Base-by-base conservation (phyloP, 805 yeast genomes). In the Komagataella ulmi region DNA sequence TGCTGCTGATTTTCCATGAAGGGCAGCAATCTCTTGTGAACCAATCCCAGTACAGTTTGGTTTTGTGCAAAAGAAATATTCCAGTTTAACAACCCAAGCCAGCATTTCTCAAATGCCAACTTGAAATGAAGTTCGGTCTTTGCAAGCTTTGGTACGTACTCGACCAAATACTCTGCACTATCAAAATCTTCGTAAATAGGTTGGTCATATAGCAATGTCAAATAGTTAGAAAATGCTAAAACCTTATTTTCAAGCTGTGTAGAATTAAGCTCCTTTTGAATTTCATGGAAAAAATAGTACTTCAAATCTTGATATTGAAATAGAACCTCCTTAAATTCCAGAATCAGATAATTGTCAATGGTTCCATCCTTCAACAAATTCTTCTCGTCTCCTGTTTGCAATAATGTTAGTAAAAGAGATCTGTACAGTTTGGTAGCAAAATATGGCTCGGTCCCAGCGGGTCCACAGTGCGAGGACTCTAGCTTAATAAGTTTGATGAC, bases 1-100 rank as follows among this genome's bases (percentile, higher is more conserved):
- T 77, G 74, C 46, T 87, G 85, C 6, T 98, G 96, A 56, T 81
- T 82, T 47, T 77, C 74, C 74, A 88, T 77, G 61, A 75, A 77
- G 44, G 97, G 97, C 44, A 91, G 83, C 46, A 93, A 75, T 55
- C 95, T 71, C 62, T 88, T 88, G 65, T 93, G 97, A 58, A 93
- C 63, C 2, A 89, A 74, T 3, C 79, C 67, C 52, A 91, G 69
- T 4, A 83, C 72, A 1, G 83, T 70, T 64, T 87, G 88, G 65
- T 85, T 83, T 62, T 88, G 95, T 2, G 62, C 65, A 2, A 61
- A 54, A 1, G 74, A 64, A 10, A 79, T 62, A 2, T 78, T 73
- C 18, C 75, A 71, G 49, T 74, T 69, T 57, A 93, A 70, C 3
- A 80, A 64, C 17, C 70, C 60, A 10, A 86, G 63, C 81, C 95